Evolutionary conservation across 208 protist genomes (phyloP), one percentile per base, ranked within the genome.

Genomic region (Spongospora subterranea): DNA sequence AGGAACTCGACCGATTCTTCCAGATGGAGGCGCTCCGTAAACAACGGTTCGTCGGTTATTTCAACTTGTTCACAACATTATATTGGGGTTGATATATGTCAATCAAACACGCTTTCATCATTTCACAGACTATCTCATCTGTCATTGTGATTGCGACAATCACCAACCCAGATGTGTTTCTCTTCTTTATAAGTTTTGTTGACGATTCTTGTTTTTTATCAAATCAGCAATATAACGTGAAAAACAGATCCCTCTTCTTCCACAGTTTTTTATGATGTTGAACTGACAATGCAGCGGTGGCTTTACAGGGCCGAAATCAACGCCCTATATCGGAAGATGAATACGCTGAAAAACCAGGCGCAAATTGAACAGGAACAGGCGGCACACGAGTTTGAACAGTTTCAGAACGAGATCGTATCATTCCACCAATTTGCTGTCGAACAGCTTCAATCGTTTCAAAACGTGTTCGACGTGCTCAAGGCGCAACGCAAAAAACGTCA

Each of bases 1-100:
- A 89, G 88, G 88, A 89, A n/a, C 46, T 89, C 50, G 88, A 89
- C 29, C 88, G 88, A 20, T 89, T 89, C 54, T 89, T 89, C 88
- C 46, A 89, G 46, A 76, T 89, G 88, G 88, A 89, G 54, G 88
- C 88, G 17, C 32, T 89, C 1, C 46, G 88, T 6, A 60, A 89
- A 65, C 50, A 89, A 89, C 6, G 54, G 46, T 76, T 32, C 32
- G 88, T 65, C 29, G 88, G 17, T 39, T 20, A 45, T 35, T 6
- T n/a, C 13, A 43, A 6, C 6, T 82, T 82, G 6, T 35, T n/a
- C 24, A 60, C 24, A 60, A 60, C 24, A 29, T 60, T 29, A 6
- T 24, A 60, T 20, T 82, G 20, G 20, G 54, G 54, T 65, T 65
- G n/a, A n/a, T n/a, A n/a, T n/a, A n/a, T n/a, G n/a, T n/a, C n/a